Conservation (phyloP, 2,329 filamentous ascomycete genomes). For the Penicillium sp. region DNA sequence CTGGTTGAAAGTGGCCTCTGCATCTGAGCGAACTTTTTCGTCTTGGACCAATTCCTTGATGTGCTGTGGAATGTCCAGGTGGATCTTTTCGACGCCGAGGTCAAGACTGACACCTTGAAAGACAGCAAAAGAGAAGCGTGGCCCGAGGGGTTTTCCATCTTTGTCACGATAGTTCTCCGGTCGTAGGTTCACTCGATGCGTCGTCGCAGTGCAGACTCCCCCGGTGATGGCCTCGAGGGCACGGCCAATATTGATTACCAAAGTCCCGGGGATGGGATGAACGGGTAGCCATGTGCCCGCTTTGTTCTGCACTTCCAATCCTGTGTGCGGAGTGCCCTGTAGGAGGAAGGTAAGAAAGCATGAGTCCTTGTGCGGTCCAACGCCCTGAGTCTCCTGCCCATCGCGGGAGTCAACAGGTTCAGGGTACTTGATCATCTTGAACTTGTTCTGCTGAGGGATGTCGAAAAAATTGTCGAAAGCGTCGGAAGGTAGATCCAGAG, state of each 20-base stretch:
- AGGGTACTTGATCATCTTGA: conserved; percentile 43
- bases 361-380: conserved; percentile 45
- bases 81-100: conserved; percentile 25
- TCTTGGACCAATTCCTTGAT: conserved; percentile 27
- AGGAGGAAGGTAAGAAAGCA: conserved; percentile 46
- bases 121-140: conserved; percentile 33
- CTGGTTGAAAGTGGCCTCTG: conserved; percentile 32
- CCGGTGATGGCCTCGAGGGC: conserved; percentile 32
- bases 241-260: conserved; percentile 47
- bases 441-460: conserved; percentile 29
- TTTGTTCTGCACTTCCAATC: conserved; percentile 46
- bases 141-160: conserved; percentile 20
- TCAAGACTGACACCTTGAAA: conserved; percentile 34
- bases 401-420: conserved; percentile 18
- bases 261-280: conserved; percentile 39
- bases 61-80: conserved; percentile 26
- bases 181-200: conserved; percentile 30
- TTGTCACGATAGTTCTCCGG: conserved; percentile 23
- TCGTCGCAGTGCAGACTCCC: conserved; percentile 33
- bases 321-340: conserved; percentile 40
- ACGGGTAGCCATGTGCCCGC: conserved; percentile 43
- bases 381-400: conserved; percentile 30
- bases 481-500: conserved; percentile 24
- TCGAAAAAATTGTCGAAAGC: conserved; percentile 32
- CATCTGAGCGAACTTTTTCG: conserved; percentile 31